phyloP scores from a whole-genome alignment of 495 filamentous ascomycete species.

The Trichoderma gamsii region DNA sequence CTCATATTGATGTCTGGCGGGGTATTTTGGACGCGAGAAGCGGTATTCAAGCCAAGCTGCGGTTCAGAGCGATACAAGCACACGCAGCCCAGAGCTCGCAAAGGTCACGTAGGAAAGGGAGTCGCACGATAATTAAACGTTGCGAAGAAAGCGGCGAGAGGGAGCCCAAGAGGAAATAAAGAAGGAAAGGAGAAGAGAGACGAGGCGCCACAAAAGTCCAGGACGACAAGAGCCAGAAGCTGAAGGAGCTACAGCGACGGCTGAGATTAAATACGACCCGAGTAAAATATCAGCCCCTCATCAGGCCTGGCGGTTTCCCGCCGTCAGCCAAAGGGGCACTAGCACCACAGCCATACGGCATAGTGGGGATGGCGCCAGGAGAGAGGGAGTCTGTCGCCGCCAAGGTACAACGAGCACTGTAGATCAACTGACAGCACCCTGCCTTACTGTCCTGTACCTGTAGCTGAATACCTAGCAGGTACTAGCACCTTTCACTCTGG shows the following conservation, averaged over 20 bases:
- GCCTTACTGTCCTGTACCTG: too few species aligned
- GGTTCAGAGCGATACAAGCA: not conserved
- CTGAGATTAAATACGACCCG: constrained; percentile 12
- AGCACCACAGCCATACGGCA: not conserved
- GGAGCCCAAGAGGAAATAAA: not conserved
- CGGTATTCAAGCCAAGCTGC: not conserved
- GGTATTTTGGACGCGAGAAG: constrained; percentile 21
- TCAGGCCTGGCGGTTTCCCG: not conserved
- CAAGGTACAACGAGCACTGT: too few species aligned
- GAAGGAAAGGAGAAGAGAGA: not conserved
- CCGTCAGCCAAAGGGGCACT: constrained; percentile 13
- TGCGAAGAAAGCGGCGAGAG: not conserved
- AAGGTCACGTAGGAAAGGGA: not conserved
- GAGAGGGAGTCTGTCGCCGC: too few species aligned
- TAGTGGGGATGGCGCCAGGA: not conserved
- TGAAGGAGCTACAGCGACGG: constrained; percentile 12
- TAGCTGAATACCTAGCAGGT: too few species aligned
- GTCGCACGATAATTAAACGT: not conserved
- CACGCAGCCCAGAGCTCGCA: not conserved
- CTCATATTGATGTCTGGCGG: constrained; percentile 28
- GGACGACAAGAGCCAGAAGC: not conserved
- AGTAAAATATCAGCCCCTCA: constrained; percentile 2
- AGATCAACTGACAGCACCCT: too few species aligned
- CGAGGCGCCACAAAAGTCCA: not conserved
- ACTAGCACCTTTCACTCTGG: too few species aligned